Evolutionary conservation across 1,284 basidiomycete species (phyloP).

Genomic region (Leccinum angustisporum): DNA sequence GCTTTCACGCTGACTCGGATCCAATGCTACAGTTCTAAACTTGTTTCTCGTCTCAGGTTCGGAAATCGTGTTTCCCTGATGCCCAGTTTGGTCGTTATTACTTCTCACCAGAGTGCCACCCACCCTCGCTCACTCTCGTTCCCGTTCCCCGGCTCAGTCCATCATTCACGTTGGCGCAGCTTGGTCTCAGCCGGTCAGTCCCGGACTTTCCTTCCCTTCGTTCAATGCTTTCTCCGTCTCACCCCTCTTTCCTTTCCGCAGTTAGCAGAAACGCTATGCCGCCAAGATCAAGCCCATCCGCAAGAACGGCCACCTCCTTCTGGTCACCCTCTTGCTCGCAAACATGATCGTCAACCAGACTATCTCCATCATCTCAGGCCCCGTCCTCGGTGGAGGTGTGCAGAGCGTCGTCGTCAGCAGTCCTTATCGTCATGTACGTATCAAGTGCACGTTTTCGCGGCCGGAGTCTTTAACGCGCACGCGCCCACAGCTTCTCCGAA

Average conservation of each 20-base stretch:
- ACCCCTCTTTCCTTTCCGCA: slow-evolving; percentile 26
- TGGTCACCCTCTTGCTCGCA: slow-evolving; percentile 80
- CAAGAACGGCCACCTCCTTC: slow-evolving; percentile 79
- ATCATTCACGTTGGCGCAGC: too few species aligned
- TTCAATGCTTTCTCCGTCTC: background rate
- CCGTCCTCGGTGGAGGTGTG: slow-evolving; percentile 62
- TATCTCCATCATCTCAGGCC: slow-evolving; percentile 85
- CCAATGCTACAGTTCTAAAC: slow-evolving; percentile 12
- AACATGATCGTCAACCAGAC: slow-evolving; percentile 94
- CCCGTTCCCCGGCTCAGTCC: too few species aligned
- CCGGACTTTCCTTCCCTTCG: too few species aligned
- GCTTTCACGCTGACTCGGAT: slow-evolving; percentile 22
- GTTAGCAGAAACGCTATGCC: slow-evolving; percentile 78
- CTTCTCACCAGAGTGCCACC: too few species aligned
- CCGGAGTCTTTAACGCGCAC: too few species aligned
- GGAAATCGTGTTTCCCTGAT: slow-evolving; percentile 19
- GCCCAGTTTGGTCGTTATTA: slow-evolving; percentile 16
- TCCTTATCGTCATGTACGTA: slow-evolving; percentile 50
- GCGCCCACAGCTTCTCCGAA: too few species aligned
- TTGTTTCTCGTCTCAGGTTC: slow-evolving; percentile 24
- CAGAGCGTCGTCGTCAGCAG: slow-evolving; percentile 46
- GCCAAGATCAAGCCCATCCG: slow-evolving; percentile 86
- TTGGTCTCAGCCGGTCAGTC: too few species aligned
- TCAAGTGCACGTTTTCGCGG: slow-evolving; percentile 10
- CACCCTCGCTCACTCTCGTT: too few species aligned